Evolutionary conservation across 2,329 filamentous ascomycete species (phyloP).

Genomic region (Exserohilum rostratum): DNA sequence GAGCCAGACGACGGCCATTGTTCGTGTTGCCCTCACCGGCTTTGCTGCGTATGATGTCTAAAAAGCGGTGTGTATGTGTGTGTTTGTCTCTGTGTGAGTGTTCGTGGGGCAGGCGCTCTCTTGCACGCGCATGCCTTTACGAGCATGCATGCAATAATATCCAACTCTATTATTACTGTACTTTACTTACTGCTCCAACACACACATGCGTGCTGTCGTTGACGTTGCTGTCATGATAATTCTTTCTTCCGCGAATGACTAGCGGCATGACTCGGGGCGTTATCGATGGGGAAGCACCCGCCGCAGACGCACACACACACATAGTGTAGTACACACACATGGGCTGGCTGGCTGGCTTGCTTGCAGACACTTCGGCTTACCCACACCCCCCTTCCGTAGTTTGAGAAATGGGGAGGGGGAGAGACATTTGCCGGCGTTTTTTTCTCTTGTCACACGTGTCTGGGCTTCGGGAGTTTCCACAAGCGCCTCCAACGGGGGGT

Average conservation of each 20-base stretch:
- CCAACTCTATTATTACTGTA: slow-evolving; percentile 5
- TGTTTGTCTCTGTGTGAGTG: not conserved
- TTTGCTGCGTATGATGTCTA: not conserved
- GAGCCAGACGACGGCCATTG: too few relatives aligned
- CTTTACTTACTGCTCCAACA: slow-evolving; percentile 11
- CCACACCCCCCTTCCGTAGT: slow-evolving; percentile 14
- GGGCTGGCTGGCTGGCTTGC: slow-evolving; percentile 22
- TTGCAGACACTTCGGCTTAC: slow-evolving; percentile 12
- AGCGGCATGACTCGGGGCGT: slow-evolving; percentile 14
- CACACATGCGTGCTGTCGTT: slow-evolving; percentile 15
- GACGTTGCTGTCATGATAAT: not conserved
- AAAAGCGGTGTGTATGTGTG: slow-evolving; percentile 23
- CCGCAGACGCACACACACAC: too few relatives aligned
- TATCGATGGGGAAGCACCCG: slow-evolving; percentile 9
- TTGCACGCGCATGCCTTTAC: too few relatives aligned
- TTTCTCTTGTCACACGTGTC: too few relatives aligned
- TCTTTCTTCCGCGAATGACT: slow-evolving; percentile 22
- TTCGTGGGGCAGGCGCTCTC: too few relatives aligned
- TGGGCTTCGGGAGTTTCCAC: too few relatives aligned
- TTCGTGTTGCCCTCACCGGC: not conserved
- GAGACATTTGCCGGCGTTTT: too few relatives aligned
- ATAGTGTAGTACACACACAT: too few relatives aligned
- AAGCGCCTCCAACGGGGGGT: too few relatives aligned
- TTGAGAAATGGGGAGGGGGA: not conserved
- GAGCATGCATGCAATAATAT: not conserved